Evolutionary conservation across 2,329 filamentous ascomycete genomes (phyloP), one percentile per base, ranked within the genome.

Genomic region (Catunica adiposa): DNA sequence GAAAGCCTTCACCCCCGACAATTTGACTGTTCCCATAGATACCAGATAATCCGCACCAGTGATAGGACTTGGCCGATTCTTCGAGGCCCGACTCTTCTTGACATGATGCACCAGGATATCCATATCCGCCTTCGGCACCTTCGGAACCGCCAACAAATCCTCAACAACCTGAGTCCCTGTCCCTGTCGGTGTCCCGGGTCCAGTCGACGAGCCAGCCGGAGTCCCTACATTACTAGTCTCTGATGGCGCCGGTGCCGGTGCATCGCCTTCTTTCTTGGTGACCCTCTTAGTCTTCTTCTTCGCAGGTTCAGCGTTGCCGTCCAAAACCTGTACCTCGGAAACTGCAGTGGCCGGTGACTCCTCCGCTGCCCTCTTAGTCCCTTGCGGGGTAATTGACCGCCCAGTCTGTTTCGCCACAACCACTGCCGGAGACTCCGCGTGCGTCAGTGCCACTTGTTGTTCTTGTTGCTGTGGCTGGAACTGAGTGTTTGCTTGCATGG

Each of bases 1-100:
- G 55, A 71, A 71, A 55, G 68, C 71, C 60, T 73, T 73, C 3
- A 70, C 69, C 0, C 66, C 63, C 34, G 70, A 66, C 50, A 73
- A 63, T 58, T 70, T 72, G n/a, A 67, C 62, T n/a, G 63, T 67
- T 1, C 66, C 69, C 22, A 68, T 65, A 31, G 65, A 68, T 1
- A 68, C 62, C 3, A 73, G 62, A 59, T 68, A 63, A 1, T 68
- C 66, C 2, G 71, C 64, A 2, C 70, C 71, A 34, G 66, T 67
- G 29, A 71, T 66, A 0, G 67, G 59, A 9, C 69, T 69, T 9
- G 69, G 67, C 23, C 66, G 69, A 4, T 63, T 63, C 58, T 71
- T 69, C 3, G 65, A 66, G 26, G 65, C 63, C 53, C 69, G 68
- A 23, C 60, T 63, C 22, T 69, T 67, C 56, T 70, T 71, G 8